Evolutionary conservation across 2,329 filamentous ascomycete species (phyloP).

Genomic region (Hypoxylon sp.): DNA sequence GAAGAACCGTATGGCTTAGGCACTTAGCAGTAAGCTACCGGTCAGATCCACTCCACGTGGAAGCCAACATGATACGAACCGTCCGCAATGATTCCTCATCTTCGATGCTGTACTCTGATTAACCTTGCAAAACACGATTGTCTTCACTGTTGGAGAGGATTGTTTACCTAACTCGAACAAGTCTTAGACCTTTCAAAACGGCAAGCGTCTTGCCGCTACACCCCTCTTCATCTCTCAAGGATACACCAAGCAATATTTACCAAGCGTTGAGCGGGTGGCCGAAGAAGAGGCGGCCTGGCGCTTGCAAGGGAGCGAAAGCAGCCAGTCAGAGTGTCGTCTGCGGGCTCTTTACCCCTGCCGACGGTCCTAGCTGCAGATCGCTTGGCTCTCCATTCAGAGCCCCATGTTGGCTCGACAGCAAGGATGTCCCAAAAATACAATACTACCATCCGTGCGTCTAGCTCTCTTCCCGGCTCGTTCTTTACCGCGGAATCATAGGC

Average conservation of each 20-base stretch:
- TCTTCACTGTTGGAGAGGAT: conserved; percentile 14
- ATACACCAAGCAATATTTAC: conserved; percentile 38
- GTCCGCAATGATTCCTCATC: conserved; percentile 7
- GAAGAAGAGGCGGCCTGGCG: conserved; percentile 49
- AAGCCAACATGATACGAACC: conserved; percentile 1
- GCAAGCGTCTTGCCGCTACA: conserved; percentile 47
- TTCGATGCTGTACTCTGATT: not conserved
- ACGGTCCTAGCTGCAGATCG: conserved; percentile 51
- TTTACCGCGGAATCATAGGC: conserved; percentile 35
- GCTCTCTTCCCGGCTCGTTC: conserved; percentile 21
- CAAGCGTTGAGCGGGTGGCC: conserved; percentile 42
- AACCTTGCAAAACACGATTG: conserved; percentile 17
- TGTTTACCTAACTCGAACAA: conserved; percentile 19
- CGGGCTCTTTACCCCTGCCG: conserved; percentile 37
- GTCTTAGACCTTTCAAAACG: conserved; percentile 41
- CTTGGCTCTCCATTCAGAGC: conserved; percentile 46
- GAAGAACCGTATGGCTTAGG: conserved; percentile 14
- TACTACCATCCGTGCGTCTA: conserved; percentile 41
- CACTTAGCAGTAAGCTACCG: conserved; percentile 9
- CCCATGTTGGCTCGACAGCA: conserved; percentile 43
- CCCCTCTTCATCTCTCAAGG: conserved; percentile 37
- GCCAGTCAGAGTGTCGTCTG: conserved; percentile 42
- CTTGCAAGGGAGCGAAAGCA: conserved; percentile 45
- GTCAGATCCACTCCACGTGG: conserved; percentile 10
- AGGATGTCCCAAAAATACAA: conserved; percentile 30